phyloP scores from a whole-genome alignment of 176 grass and related monocot genomes.

The Oryza coarctata region DNA sequence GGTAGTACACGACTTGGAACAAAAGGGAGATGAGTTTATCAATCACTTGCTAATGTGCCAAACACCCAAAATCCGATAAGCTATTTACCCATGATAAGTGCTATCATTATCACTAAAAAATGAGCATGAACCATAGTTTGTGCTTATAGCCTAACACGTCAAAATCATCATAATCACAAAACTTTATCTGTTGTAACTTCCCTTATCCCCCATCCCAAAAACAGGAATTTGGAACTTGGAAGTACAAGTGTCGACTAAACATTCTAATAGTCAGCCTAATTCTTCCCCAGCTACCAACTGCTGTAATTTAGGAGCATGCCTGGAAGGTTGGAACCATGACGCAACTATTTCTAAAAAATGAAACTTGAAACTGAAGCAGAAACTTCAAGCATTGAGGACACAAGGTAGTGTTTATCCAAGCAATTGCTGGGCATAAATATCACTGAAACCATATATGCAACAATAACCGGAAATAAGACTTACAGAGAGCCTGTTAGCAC shows the following conservation, averaged over 20 bases:
- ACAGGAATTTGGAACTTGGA: constrained; percentile 12
- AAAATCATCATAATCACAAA: constrained; percentile 39
- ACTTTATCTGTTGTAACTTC: constrained; percentile 40
- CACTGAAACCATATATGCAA: not conserved
- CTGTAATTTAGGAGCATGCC: constrained; percentile 6
- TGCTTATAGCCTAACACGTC: constrained; percentile 23
- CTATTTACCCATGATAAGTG: constrained; percentile 26
- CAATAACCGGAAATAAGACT: not conserved
- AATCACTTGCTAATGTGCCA: constrained; percentile 1
- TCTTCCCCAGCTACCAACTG: constrained; percentile 6
- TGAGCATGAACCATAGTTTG: not conserved
- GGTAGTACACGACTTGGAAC: constrained; percentile 39
- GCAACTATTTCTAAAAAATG: not conserved
- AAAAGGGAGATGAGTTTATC: constrained; percentile 32
- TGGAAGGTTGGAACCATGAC: constrained; percentile 15
- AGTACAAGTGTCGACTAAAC: not conserved
- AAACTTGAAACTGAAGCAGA: not conserved
- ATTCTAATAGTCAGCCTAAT: constrained; percentile 13
- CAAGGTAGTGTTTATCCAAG: not conserved
- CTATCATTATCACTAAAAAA: not conserved
- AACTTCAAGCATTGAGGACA: not conserved
- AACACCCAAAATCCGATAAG: constrained; percentile 22
- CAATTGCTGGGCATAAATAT: not conserved
- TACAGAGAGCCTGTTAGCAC: constrained; percentile 84
- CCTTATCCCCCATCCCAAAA: not conserved